A percentile compares a stretch with the other conserved stretches of the same genome.
These are phyloP conservation scores for Neurospora pannonica DNA, from an alignment of 495 filamentous ascomycete species.

Conservation along the genomic window DNA sequence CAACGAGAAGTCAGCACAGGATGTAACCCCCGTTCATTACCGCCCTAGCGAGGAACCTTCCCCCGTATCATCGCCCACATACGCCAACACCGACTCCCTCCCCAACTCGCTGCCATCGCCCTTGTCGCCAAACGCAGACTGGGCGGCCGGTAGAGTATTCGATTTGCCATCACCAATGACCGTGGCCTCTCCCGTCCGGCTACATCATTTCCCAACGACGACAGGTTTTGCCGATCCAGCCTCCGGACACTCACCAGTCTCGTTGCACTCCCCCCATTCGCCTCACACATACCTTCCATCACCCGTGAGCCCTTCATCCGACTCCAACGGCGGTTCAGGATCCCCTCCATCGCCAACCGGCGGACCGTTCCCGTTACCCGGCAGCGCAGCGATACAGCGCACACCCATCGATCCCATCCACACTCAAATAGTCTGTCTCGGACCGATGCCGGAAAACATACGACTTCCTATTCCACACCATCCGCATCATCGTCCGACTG, in stretches of 20 bases:
- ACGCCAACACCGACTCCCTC: constrained; percentile 28
- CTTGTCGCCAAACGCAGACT: constrained; percentile 33
- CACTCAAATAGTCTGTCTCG: constrained; percentile 40
- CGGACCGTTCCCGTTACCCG: constrained; percentile 16
- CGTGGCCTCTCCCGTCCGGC: constrained; percentile 18
- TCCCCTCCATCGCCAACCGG: constrained; percentile 21
- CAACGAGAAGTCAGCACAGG: constrained; percentile 27
- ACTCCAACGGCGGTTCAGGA: constrained; percentile 18
- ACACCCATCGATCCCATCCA: constrained; percentile 35
- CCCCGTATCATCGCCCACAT: constrained; percentile 32
- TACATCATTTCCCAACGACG: constrained; percentile 6
- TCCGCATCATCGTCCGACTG: constrained; percentile 18
- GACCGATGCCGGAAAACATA: constrained; percentile 41
- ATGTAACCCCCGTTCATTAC: constrained; percentile 29
- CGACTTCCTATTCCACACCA: constrained; percentile 29
- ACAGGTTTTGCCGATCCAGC: constrained; percentile 15
- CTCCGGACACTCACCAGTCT: constrained; percentile 26
- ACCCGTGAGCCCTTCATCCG: constrained; percentile 23
- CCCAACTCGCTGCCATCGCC: constrained; percentile 36
- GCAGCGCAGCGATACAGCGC: constrained; percentile 27
- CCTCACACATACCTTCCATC: constrained; percentile 22
- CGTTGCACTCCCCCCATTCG: constrained; percentile 20
- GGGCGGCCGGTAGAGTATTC: constrained; percentile 23
- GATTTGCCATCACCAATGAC: constrained; percentile 34
- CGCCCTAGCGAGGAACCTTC: constrained; percentile 29